Percentiles rank a stretch among this genome's conserved stretches.
Conservation (phyloP, 371 early-diverging fungal species). For the Apophysomyces trapeziformis region DNA sequence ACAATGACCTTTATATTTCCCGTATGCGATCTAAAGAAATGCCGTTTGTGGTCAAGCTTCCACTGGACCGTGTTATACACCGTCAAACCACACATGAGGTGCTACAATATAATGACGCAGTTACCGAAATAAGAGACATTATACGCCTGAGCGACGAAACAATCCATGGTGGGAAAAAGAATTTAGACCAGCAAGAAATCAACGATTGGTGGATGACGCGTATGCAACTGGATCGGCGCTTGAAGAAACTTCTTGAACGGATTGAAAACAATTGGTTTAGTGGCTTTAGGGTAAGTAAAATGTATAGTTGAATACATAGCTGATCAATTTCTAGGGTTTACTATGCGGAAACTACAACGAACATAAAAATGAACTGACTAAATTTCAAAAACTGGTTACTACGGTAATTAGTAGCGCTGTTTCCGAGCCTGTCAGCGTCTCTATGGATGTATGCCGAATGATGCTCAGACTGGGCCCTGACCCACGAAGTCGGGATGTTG, state of each 20-base stretch:
- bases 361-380: slow-evolving; percentile 22
- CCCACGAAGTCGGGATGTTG: slow-evolving; percentile 54
- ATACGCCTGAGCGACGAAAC: slow-evolving; percentile 64
- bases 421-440: slow-evolving; percentile 45
- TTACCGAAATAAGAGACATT: slow-evolving; percentile 57
- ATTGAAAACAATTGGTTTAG: slow-evolving; percentile 86
- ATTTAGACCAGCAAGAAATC: slow-evolving; percentile 60
- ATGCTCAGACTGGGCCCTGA: slow-evolving; percentile 60
- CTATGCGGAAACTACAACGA: slow-evolving; percentile 28
- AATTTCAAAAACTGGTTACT: slow-evolving; percentile 28
- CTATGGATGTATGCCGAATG: slow-evolving; percentile 57
- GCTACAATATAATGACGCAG: slow-evolving; percentile 41
- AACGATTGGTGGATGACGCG: slow-evolving; percentile 82
- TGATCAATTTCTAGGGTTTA: slow-evolving; percentile 21
- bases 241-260: slow-evolving; percentile 59
- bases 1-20: slow-evolving; percentile 68
- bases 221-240: slow-evolving; percentile 64
- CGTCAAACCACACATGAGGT: slow-evolving; percentile 48
- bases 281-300: slow-evolving; percentile 62
- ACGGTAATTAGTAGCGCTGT: slow-evolving; percentile 21
- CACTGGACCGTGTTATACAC: slow-evolving; percentile 61
- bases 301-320: too few species aligned
- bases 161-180: slow-evolving; percentile 36
- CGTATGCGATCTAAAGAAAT: slow-evolving; percentile 52
- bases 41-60: slow-evolving; percentile 74